These are phyloP conservation scores for Fusarium xyrophilum DNA, from an alignment of 2,329 filamentous ascomycete species.

Conservation along the genomic window DNA sequence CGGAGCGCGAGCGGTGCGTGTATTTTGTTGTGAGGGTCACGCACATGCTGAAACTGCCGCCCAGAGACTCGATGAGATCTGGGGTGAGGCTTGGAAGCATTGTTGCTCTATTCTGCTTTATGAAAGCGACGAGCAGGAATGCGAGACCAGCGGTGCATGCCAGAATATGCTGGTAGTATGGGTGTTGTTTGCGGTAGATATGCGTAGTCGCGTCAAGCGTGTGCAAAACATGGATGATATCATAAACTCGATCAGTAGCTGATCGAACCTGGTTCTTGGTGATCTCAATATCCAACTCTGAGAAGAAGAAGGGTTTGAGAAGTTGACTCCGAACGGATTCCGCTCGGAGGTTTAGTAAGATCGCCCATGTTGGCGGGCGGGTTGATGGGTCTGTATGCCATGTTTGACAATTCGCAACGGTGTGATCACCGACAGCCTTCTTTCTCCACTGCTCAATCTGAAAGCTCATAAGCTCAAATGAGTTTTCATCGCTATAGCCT, in stretches of 20 bases:
- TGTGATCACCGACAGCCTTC: constrained; percentile 30
- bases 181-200: constrained; percentile 25
- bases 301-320: constrained; percentile 24
- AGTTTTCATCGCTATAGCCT: constrained; percentile 37
- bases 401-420: neutral
- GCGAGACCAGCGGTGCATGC: constrained; percentile 20
- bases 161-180: constrained; percentile 19
- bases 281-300: constrained; percentile 18
- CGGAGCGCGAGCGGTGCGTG: constrained; percentile 4
- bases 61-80: constrained; percentile 13
- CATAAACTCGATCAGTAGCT: constrained; percentile 16
- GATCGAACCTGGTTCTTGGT: constrained; percentile 21
- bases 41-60: constrained; percentile 23
- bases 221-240: constrained; percentile 20
- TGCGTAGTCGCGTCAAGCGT: constrained; percentile 12
- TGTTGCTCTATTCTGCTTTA: constrained; percentile 21
- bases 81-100: constrained; percentile 9
- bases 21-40: constrained; percentile 20
- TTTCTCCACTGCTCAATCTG: constrained; percentile 43
- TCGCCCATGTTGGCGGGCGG: constrained; percentile 20
- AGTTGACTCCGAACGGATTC: constrained; percentile 25
- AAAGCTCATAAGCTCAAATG: constrained; percentile 42
- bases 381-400: constrained; percentile 15
- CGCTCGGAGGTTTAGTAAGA: constrained; percentile 21
- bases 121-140: constrained; percentile 22